These are phyloP conservation scores for Adansonia digitata DNA, from an alignment of 345 rosid species.

Conservation along the genomic window DNA sequence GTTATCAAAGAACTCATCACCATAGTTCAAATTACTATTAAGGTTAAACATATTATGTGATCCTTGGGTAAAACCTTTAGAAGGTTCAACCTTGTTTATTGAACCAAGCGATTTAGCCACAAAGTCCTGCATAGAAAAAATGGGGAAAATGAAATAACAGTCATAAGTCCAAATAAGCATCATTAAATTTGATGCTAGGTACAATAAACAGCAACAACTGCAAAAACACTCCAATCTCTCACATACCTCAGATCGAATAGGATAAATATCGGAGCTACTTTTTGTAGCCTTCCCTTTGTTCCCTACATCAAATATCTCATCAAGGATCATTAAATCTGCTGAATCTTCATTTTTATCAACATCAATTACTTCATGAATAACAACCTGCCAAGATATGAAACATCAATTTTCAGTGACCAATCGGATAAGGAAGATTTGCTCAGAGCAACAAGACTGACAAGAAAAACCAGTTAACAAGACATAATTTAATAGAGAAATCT, in stretches of 20 bases:
- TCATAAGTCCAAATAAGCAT: background rate
- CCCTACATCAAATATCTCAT: slow-evolving; percentile 29
- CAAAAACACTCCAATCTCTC: slow-evolving; percentile 8
- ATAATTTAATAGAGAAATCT: background rate
- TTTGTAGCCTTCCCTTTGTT: slow-evolving; percentile 63
- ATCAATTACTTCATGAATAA: slow-evolving; percentile 47
- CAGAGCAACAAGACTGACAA: background rate
- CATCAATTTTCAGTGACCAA: background rate
- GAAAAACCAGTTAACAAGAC: background rate
- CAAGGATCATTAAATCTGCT: slow-evolving; percentile 36
- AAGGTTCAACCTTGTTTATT: slow-evolving; percentile 14
- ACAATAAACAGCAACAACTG: background rate
- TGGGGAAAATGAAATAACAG: background rate
- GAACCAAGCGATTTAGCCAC: slow-evolving; percentile 16
- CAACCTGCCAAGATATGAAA: slow-evolving; percentile 33
- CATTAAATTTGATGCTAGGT: background rate
- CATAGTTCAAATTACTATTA: slow-evolving; percentile 33
- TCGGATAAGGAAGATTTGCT: background rate
- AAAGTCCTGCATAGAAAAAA: slow-evolving; percentile 27
- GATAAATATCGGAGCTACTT: slow-evolving; percentile 20
- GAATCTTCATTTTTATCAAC: slow-evolving; percentile 47
- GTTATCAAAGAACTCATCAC: slow-evolving; percentile 27
- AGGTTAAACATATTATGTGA: slow-evolving; percentile 30
- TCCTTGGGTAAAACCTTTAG: slow-evolving; percentile 23
- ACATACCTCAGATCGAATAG: slow-evolving; percentile 27